Evolutionary conservation across 345 rosid genomes (phyloP), one percentile per base, ranked within the genome.

Genomic region (Aquilaria sinensis): DNA sequence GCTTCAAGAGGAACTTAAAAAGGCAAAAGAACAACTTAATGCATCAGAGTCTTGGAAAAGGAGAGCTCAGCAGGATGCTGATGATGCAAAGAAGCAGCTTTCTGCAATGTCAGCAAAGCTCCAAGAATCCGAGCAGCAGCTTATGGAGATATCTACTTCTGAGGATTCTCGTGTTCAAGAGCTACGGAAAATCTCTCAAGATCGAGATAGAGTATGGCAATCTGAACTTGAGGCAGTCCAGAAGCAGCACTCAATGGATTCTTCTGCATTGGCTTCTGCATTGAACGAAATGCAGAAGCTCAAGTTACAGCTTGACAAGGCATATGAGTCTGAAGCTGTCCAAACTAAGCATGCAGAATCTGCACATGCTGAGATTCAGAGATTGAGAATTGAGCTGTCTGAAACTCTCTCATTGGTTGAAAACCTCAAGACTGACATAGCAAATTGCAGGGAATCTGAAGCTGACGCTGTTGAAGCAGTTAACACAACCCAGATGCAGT

Each of bases 191-290:
- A 77, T 91, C 60, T 94, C 97, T 37, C 95, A 86, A 32, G 97
- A 87, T 54, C 83, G 97, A 47, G 99, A 94, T 75, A 82, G 80
- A 70, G 88, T 86, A 3, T 94, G 99, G 99, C 81, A 94, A 57
- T 90, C 99, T 53, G 99, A 94, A 70, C 89, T 94, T 12, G 97
- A 90, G 78, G 99, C 99, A 45, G 73, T 91, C 68, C 96, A 85
- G 75, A 88, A 84, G 72, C 97, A 88, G 57, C 86, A 91, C 51
- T 70, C 83, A 1, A 77, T 94, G 81, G 96, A 94, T 74, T 83
- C 96, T 2, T 75, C 96, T 34, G 90, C 91, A 62, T 64, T 90
- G 51, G 77, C 81, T 66, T 86, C 99, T 31, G 81, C 96, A 45
- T 78, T 88, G 85, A 94, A 81, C 70, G 99, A 94, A 73, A 86